Evolutionary conservation across 805 yeast genomes (phyloP).

Genomic region (Debaryomyces castellii): DNA sequence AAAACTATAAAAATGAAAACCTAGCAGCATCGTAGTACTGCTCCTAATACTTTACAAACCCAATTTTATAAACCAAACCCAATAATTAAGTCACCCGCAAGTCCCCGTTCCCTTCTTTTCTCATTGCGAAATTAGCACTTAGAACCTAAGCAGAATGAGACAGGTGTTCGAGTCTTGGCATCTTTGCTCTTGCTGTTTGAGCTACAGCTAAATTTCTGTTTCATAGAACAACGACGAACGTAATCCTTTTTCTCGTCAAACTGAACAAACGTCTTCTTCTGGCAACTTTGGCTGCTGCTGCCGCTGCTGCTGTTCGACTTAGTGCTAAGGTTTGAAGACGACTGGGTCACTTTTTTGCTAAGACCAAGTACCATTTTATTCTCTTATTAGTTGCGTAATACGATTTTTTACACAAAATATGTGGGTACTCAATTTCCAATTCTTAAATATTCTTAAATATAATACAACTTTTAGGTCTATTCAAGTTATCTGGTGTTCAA

Average conservation of each 20-base stretch:
- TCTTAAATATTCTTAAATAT: neutral
- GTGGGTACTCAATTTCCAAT: neutral
- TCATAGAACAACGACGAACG: slow-evolving; percentile 37
- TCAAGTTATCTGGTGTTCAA: neutral
- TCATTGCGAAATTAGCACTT: slow-evolving; percentile 9
- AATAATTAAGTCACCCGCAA: neutral
- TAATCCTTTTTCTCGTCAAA: slow-evolving; percentile 49
- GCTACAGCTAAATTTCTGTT: slow-evolving; percentile 12
- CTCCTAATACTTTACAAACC: neutral
- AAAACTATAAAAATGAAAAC: neutral
- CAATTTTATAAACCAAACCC: slow-evolving; percentile 3
- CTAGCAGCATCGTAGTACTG: slow-evolving; percentile 1
- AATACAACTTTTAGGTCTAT: neutral
- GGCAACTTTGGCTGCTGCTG: slow-evolving; percentile 5
- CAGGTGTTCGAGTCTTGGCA: slow-evolving; percentile 18
- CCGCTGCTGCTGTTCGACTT: slow-evolving; percentile 10
- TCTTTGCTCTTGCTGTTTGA: neutral
- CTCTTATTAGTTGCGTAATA: neutral
- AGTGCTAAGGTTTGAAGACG: slow-evolving; percentile 14
- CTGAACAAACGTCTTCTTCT: slow-evolving; percentile 25
- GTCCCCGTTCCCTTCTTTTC: neutral
- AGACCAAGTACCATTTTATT: slow-evolving; percentile 15
- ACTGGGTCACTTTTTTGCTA: slow-evolving; percentile 24
- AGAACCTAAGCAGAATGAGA: slow-evolving; percentile 42
- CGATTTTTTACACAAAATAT: neutral